These are phyloP conservation scores for Euphorbia peplus DNA, from an alignment of 345 rosid species.

Conservation along the genomic window DNA sequence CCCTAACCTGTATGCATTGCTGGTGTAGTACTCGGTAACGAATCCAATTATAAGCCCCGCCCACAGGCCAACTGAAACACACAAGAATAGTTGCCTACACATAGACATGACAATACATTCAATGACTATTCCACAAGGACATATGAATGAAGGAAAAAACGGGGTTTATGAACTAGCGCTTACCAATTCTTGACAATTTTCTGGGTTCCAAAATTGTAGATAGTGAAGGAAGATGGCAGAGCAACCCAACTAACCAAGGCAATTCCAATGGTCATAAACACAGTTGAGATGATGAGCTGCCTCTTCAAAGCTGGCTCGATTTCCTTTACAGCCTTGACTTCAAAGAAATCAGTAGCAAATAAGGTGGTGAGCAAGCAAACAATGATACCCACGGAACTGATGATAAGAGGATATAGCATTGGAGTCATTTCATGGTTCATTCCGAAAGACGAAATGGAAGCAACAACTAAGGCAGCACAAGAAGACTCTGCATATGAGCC, in stretches of 20 bases:
- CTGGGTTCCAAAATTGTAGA: conserved; percentile 65
- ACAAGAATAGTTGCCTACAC: conserved; percentile 67
- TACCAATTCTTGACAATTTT: conserved; percentile 72
- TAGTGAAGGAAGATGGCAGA: conserved; percentile 65
- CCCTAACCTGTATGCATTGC: conserved; percentile 65
- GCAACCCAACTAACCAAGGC: conserved; percentile 56
- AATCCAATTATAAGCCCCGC: conserved; percentile 81
- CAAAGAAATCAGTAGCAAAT: conserved; percentile 69
- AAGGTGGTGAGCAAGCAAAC: conserved; percentile 69
- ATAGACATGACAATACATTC: conserved; percentile 5
- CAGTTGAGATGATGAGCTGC: conserved; percentile 71
- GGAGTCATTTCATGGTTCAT: conserved; percentile 64
- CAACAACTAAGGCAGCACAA: conserved; percentile 76
- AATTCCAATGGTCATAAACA: conserved; percentile 63
- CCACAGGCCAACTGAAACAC: conserved; percentile 79
- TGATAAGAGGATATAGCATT: conserved; percentile 64
- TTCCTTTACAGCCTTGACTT: conserved; percentile 67
- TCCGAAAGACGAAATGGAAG: conserved; percentile 77
- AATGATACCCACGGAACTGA: conserved; percentile 70
- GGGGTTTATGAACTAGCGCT: conserved; percentile 7
- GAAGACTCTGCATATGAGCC: conserved; percentile 77
- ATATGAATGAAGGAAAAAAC: no score
- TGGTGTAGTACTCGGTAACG: conserved; percentile 67
- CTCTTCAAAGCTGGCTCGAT: conserved; percentile 67
- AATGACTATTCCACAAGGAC: neutral